Percentiles rank a stretch among this genome's conserved stretches.
phyloP scores from a whole-genome alignment of 2,329 filamentous ascomycete genomes.

The Zalaria sp. region DNA sequence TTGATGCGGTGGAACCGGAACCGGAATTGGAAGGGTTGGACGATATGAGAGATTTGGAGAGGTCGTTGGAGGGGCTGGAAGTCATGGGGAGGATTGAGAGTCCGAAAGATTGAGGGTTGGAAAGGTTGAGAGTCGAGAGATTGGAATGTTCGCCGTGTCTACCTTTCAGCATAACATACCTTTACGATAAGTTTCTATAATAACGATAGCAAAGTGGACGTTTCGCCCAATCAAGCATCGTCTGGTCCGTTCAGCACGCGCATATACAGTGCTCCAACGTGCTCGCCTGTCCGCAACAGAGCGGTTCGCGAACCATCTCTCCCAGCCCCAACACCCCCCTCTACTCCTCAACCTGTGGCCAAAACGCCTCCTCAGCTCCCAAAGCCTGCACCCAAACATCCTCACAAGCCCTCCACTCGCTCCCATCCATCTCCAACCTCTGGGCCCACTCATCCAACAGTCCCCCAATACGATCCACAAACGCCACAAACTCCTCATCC shows the following conservation, averaged over 20 bases:
- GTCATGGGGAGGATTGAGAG: not conserved
- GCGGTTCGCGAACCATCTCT: too few relatives aligned
- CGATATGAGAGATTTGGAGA: conserved; percentile 3
- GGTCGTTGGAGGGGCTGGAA: not conserved
- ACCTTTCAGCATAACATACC: not conserved
- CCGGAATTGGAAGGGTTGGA: not conserved
- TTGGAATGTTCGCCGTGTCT: conserved; percentile 2
- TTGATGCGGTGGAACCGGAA: too few relatives aligned
- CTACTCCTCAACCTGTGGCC: conserved; percentile 24
- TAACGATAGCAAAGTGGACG: not conserved
- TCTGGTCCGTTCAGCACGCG: too few relatives aligned
- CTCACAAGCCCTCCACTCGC: conserved; percentile 33
- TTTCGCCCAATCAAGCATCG: too few relatives aligned
- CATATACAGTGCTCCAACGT: too few relatives aligned
- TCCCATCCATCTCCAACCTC: conserved; percentile 23
- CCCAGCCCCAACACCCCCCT: too few relatives aligned
- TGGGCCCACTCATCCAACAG: conserved; percentile 33
- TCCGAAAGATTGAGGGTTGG: conserved; percentile 1
- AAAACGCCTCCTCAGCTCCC: conserved; percentile 33
- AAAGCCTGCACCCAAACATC: conserved; percentile 33
- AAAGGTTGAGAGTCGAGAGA: not conserved
- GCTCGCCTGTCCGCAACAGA: too few relatives aligned
- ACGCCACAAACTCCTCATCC: conserved; percentile 31
- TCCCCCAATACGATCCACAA: conserved; percentile 29
- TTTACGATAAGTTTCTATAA: not conserved